phyloP scores from a whole-genome alignment of 139 green algal genomes.

The Trebouxia sp. region DNA sequence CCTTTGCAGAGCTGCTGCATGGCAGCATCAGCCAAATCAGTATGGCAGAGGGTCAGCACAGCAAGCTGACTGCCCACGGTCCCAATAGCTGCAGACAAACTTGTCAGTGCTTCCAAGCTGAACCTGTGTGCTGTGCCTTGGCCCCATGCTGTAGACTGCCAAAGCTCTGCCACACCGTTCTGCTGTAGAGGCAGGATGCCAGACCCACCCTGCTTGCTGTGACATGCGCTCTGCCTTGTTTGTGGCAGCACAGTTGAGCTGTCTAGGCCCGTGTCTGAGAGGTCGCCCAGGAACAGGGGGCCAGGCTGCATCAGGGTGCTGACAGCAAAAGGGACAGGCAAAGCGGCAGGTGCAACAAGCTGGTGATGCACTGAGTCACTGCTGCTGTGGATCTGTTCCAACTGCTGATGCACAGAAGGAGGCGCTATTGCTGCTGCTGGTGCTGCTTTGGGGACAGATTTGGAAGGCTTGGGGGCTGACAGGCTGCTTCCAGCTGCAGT shows the following conservation, averaged over 20 bases:
- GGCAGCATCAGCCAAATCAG: not conserved
- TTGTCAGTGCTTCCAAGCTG: not conserved
- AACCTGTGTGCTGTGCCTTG: not conserved
- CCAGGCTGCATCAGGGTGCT: not conserved
- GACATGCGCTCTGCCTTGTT: not conserved
- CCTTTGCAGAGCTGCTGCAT: not conserved
- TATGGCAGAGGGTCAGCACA: not conserved
- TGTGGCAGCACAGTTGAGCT: not conserved
- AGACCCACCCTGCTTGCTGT: not conserved
- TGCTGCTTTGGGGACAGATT: not conserved
- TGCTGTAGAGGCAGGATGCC: not conserved
- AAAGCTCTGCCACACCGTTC: not conserved
- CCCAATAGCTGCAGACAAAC: not conserved
- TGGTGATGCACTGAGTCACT: not conserved
- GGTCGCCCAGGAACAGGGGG: not conserved
- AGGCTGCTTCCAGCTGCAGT: not conserved
- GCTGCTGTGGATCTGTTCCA: not conserved
- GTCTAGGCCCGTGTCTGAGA: not conserved
- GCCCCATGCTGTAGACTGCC: not conserved
- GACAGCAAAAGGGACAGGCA: conserved; percentile 16
- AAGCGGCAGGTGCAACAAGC: not conserved
- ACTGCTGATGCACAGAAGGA: not conserved
- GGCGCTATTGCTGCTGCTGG: not conserved
- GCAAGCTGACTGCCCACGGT: not conserved
- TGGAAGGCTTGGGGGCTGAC: not conserved